A percentile compares a stretch with the other conserved stretches of the same genome.
phyloP scores from a whole-genome alignment of 352 stramenopile genomes.

The Phytophthora melonis region DNA sequence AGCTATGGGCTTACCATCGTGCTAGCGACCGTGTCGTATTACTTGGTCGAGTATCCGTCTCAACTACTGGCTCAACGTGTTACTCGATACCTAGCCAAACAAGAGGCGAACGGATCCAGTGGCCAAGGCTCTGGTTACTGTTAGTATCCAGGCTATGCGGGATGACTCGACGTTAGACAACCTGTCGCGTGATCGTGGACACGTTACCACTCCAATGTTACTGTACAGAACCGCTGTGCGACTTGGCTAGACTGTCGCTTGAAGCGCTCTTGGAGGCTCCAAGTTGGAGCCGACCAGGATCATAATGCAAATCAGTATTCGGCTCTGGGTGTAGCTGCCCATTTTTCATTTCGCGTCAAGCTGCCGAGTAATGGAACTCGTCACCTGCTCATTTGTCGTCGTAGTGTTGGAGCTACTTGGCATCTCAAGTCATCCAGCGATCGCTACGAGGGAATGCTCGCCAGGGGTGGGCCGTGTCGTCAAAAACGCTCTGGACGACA shows the following conservation, averaged over 20 bases:
- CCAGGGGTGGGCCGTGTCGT: neutral
- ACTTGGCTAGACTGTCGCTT: no score
- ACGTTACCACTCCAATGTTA: no score
- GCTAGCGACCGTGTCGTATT: constrained; percentile 44
- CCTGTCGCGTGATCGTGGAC: no score
- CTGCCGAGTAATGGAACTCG: neutral
- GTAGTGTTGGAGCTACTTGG: neutral
- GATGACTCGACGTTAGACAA: no score
- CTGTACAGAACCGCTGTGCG: no score
- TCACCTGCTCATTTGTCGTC: neutral
- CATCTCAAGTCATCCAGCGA: neutral
- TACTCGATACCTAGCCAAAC: constrained; percentile 8
- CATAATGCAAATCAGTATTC: neutral
- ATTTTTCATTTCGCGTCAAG: neutral
- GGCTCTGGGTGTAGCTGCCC: neutral
- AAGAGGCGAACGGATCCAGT: neutral
- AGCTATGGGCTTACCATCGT: constrained; percentile 36
- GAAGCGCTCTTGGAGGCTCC: no score
- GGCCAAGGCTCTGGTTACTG: no score
- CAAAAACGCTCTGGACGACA: neutral
- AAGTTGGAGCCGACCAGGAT: no score
- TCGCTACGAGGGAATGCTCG: neutral
- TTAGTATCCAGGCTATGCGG: no score
- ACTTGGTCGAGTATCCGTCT: constrained; percentile 50
- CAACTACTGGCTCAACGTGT: constrained; percentile 42